phyloP scores from a whole-genome alignment of 257 asterid species.

The Ilex aquifolium region DNA sequence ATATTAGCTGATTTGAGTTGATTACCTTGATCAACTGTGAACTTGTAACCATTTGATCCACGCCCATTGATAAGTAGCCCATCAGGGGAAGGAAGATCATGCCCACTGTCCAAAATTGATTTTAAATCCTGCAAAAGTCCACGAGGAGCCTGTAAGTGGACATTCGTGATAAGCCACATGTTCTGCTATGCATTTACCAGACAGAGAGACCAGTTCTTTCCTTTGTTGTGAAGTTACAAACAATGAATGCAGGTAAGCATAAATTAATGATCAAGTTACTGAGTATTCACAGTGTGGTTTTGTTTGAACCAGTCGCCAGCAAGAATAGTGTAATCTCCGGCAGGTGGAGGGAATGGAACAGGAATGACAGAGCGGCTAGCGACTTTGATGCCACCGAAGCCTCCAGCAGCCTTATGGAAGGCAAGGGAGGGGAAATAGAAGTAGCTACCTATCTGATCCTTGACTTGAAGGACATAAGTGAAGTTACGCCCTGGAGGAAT shows the following conservation, averaged over 20 bases:
- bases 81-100: constrained; percentile 28
- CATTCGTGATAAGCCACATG: not conserved
- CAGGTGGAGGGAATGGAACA: constrained; percentile 29
- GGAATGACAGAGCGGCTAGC: constrained; percentile 28
- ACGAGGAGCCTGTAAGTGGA: no score
- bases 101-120: constrained; percentile 28
- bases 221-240: no score
- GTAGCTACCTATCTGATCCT: constrained; percentile 39
- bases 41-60: constrained; percentile 22
- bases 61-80: constrained; percentile 27
- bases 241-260: not conserved
- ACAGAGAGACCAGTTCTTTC: not conserved
- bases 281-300: constrained; percentile 22
- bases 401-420: constrained; percentile 36
- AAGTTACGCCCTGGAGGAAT: constrained; percentile 33
- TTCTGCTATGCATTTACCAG: not conserved
- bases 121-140: constrained; percentile 13
- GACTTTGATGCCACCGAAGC: constrained; percentile 23
- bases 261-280: no score
- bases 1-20: not conserved
- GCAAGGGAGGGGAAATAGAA: constrained; percentile 37
- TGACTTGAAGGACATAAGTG: constrained; percentile 34
- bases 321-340: constrained; percentile 22
- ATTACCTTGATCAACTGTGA: constrained; percentile 20
- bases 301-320: constrained; percentile 33